Evolutionary conservation across 371 early-diverging fungal species (phyloP).

Genomic region (Mucor racemosus): DNA sequence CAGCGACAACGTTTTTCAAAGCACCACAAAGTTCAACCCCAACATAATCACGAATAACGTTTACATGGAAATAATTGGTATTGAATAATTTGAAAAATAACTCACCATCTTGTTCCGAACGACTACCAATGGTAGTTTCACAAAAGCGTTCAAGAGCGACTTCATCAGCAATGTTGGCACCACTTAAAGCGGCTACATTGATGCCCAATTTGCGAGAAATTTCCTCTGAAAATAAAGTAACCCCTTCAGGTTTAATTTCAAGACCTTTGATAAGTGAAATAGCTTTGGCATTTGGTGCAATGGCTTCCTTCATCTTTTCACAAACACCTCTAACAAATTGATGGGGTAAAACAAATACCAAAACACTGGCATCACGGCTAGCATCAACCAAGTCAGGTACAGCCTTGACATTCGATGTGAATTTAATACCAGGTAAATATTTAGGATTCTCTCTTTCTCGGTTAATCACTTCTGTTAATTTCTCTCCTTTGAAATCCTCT

Average conservation of each 20-base stretch:
- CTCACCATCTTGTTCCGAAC: constrained; percentile 70
- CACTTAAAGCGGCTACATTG: constrained; percentile 88
- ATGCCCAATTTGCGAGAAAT: constrained; percentile 82
- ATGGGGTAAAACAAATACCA: constrained; percentile 97
- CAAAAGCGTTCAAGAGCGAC: constrained; percentile 95
- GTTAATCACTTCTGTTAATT: constrained; percentile 95
- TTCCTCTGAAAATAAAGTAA: constrained; percentile 87
- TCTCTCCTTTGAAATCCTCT: constrained; percentile 82
- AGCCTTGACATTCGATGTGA: constrained; percentile 90
- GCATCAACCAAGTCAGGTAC: constrained; percentile 81
- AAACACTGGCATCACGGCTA: constrained; percentile 81
- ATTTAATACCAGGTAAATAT: constrained; percentile 91
- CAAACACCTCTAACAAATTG: constrained; percentile 92
- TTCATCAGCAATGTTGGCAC: constrained; percentile 99
- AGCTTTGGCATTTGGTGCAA: constrained; percentile 76
- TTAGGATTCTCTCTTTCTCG: constrained; percentile 93
- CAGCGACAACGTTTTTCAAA: constrained; percentile 97
- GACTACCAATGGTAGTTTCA: constrained; percentile 95
- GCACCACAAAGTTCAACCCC: constrained; percentile 99
- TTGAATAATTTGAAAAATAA: constrained; percentile 85
- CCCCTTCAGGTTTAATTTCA: constrained; percentile 74
- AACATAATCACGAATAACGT: constrained; percentile 84
- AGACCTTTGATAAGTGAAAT: constrained; percentile 97
- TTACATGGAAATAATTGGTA: constrained; percentile 87
- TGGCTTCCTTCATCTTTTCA: constrained; percentile 71